Percentiles rank a stretch among this genome's conserved stretches.
phyloP scores from a whole-genome alignment of 106 monocot species.

The Dactylorhiza incarnata region DNA sequence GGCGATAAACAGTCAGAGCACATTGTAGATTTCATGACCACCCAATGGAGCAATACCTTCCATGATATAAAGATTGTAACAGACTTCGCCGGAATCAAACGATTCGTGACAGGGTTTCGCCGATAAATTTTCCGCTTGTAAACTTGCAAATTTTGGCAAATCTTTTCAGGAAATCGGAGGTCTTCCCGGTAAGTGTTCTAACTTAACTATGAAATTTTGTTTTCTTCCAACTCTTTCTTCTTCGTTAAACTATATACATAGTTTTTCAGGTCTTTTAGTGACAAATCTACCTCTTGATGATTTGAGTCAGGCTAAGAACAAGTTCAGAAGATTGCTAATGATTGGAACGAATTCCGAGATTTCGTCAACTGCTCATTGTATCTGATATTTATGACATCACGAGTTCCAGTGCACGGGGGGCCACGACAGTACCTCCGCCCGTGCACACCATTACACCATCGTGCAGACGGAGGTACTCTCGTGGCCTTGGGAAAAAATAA shows the following conservation, averaged over 20 bases:
- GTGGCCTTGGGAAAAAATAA: too few relatives aligned
- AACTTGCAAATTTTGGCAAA: background rate
- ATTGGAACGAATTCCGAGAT: background rate
- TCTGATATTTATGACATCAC: too few relatives aligned
- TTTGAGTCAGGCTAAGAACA: background rate
- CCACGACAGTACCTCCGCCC: too few relatives aligned
- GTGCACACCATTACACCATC: too few relatives aligned
- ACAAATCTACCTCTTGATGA: background rate
- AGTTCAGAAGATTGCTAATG: background rate
- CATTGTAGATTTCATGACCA: conserved; percentile 32
- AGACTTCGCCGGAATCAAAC: conserved; percentile 55
- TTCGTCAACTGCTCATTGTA: too few relatives aligned
- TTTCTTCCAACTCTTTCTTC: background rate
- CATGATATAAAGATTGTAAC: conserved; percentile 22
- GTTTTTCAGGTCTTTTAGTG: background rate
- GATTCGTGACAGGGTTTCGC: conserved; percentile 56
- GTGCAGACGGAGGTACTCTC: too few relatives aligned
- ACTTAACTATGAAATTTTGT: background rate
- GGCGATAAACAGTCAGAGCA: conserved; percentile 52
- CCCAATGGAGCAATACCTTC: conserved; percentile 31
- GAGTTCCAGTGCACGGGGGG: too few relatives aligned
- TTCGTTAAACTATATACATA: background rate
- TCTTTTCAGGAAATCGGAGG: background rate
- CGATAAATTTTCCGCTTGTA: conserved; percentile 12
- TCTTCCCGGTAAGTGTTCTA: background rate